Conservation (phyloP, 2,329 filamentous ascomycete species). For the Botrytis tulipae region DNA sequence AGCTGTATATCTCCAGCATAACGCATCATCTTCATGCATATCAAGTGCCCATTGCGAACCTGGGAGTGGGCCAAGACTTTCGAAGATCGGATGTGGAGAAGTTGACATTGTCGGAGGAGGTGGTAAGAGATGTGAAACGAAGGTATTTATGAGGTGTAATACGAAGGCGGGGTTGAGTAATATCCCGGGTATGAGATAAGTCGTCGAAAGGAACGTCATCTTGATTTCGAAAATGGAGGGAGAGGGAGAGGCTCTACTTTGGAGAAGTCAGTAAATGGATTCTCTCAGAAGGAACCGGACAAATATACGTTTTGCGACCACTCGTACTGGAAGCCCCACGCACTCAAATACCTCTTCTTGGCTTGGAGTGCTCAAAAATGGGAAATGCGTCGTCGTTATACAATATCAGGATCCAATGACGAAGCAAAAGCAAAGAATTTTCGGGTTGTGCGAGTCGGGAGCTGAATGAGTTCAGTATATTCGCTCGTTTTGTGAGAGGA, state of each 20-base stretch:
- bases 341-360: not conserved
- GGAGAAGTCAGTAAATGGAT: not conserved
- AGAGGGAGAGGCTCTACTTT: constrained; percentile 8
- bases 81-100: constrained; percentile 36
- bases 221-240: constrained; percentile 16
- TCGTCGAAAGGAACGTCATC: constrained; percentile 33
- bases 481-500: not conserved
- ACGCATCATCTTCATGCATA: constrained; percentile 40
- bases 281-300: not conserved
- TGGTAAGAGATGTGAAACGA: constrained; percentile 40
- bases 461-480: not conserved
- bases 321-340: not conserved
- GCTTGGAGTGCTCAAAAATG: not conserved
- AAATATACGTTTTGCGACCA: not conserved
- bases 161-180: constrained; percentile 43
- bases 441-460: not conserved
- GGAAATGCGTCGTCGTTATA: not conserved
- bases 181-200: constrained; percentile 41
- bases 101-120: constrained; percentile 33
- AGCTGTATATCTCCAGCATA: constrained; percentile 43
- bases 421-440: not conserved
- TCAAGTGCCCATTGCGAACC: constrained; percentile 39
- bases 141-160: constrained; percentile 43
- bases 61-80: constrained; percentile 36
- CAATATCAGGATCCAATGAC: not conserved